Base-by-base conservation (phyloP, 441 rosid species). In the Gossypium trilobum region DNA sequence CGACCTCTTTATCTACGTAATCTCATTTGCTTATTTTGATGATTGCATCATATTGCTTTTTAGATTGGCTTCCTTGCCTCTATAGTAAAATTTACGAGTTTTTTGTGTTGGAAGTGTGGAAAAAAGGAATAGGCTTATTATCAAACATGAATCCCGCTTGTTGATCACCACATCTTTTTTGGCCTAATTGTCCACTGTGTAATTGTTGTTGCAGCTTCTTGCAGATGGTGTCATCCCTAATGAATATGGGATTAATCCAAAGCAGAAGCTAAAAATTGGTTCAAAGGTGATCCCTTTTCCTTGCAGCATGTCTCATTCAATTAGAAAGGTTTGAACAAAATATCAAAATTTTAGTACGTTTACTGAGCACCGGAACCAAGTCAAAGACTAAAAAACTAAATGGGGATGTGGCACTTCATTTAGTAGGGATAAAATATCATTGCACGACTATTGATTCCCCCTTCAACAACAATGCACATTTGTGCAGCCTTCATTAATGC, bases 201-300 rank as follows among this genome's bases (percentile, higher is more conserved):
- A 74, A 31, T 58, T 75, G 68, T 50, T 75, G 46, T 79, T 82
- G 78, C 87, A 96, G 36, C 33, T 22, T 44, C 52, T 63, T 42
- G 52, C 99, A 72, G 99, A 96, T 84, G 99, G 99, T 78, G 98
- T 96, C 72, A 94, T 96, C 75, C 99, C 99, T 77, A 96, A 96
- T 73, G 99, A 96, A 83, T 96, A 96, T 75, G 99, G 99, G 62
- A 89, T 96, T 75, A 93, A 96, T 85, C 96, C 99, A 55, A 90
- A 91, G 77, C 99, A 96, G 83, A 96, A 92, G 86, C 82, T 96
- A 80, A 93, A 94, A 84, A 93, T 96, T 70, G 98, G 99, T 74
- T 96, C 99, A 39, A 96, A 93, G 99, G 93, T 92, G 73, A 78
- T 68, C 50, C 23, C 11, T 72, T 44, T 68, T 55, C 23, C 11